phyloP scores from a whole-genome alignment of 371 early-diverging fungal genomes.

The Saksenaea oblongispora region DNA sequence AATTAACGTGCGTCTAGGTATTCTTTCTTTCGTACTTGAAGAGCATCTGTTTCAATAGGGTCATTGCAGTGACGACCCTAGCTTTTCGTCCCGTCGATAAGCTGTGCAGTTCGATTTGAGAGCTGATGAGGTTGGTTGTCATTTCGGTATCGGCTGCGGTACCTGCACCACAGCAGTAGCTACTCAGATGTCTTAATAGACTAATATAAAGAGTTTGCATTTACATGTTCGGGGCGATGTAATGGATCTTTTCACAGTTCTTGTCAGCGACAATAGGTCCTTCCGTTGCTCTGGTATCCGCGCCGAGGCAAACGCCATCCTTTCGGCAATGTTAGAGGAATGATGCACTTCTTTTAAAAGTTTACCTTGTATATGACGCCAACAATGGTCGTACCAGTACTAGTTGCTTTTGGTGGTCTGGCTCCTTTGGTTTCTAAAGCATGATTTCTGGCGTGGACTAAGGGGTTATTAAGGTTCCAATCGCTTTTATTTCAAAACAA shows the following conservation, averaged over 20 bases:
- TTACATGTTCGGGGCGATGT: slow-evolving; percentile 96
- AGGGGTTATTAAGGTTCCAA: background rate
- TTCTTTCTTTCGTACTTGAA: slow-evolving; percentile 64
- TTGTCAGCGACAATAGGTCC: slow-evolving; percentile 99
- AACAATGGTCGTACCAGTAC: slow-evolving; percentile 99
- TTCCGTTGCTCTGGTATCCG: slow-evolving; percentile 99
- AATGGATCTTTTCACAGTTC: slow-evolving; percentile 99
- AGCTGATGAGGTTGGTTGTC: slow-evolving; percentile 92
- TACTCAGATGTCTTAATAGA: slow-evolving; percentile 5
- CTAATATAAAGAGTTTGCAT: background rate
- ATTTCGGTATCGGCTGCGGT: slow-evolving; percentile 99
- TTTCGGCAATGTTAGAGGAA: slow-evolving; percentile 21
- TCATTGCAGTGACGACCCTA: slow-evolving; percentile 94
- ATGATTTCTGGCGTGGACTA: slow-evolving; percentile 60
- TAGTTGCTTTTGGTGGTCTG: slow-evolving; percentile 85
- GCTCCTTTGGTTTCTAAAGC: slow-evolving; percentile 78
- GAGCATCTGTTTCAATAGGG: slow-evolving; percentile 95
- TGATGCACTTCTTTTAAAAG: background rate
- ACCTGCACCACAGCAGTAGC: slow-evolving; percentile 99
- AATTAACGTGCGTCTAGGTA: background rate
- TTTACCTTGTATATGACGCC: slow-evolving; percentile 89
- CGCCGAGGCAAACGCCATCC: slow-evolving; percentile 98
- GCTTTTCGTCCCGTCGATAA: slow-evolving; percentile 89
- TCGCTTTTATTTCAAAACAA: background rate
- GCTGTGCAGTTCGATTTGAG: slow-evolving; percentile 92